Conservation (phyloP, 495 filamentous ascomycete genomes). For the Penicillium canariense region DNA sequence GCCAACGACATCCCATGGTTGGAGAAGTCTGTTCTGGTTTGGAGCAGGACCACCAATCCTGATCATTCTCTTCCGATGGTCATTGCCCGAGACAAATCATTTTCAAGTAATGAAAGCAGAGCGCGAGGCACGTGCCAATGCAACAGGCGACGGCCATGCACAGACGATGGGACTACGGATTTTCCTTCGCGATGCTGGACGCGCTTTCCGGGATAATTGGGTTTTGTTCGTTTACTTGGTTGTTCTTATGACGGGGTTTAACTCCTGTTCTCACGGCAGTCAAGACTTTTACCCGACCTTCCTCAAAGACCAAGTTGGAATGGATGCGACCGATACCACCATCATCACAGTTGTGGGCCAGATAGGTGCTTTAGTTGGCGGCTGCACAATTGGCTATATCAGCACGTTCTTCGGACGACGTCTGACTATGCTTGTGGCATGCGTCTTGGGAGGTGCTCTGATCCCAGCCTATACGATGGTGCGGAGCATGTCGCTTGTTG, state of each 20-base stretch:
- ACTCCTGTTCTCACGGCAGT: constrained; percentile 40
- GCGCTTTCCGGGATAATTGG: constrained; percentile 37
- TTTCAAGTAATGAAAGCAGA: constrained; percentile 34
- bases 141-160: background rate
- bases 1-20: constrained; percentile 59
- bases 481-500: constrained; percentile 29
- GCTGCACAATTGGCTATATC: constrained; percentile 33
- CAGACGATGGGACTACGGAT: constrained; percentile 17
- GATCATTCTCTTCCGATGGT: constrained; percentile 67
- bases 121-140: constrained; percentile 24
- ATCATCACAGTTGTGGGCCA: constrained; percentile 36
- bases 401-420: constrained; percentile 37
- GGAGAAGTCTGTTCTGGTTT: constrained; percentile 76
- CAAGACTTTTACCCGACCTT: constrained; percentile 48
- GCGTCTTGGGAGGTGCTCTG: constrained; percentile 32
- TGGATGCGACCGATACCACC: constrained; percentile 31
- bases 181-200: constrained; percentile 27
- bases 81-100: constrained; percentile 63
- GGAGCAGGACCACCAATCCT: constrained; percentile 67
- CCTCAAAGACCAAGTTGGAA: constrained; percentile 35
- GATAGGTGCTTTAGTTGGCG: constrained; percentile 28
- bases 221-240: constrained; percentile 42
- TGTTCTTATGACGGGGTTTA: constrained; percentile 43
- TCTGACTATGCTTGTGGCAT: constrained; percentile 33
- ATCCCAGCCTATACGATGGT: constrained; percentile 33